These are phyloP conservation scores for Fusarium domesticum DNA, from an alignment of 2,329 filamentous ascomycete genomes.

Conservation along the genomic window DNA sequence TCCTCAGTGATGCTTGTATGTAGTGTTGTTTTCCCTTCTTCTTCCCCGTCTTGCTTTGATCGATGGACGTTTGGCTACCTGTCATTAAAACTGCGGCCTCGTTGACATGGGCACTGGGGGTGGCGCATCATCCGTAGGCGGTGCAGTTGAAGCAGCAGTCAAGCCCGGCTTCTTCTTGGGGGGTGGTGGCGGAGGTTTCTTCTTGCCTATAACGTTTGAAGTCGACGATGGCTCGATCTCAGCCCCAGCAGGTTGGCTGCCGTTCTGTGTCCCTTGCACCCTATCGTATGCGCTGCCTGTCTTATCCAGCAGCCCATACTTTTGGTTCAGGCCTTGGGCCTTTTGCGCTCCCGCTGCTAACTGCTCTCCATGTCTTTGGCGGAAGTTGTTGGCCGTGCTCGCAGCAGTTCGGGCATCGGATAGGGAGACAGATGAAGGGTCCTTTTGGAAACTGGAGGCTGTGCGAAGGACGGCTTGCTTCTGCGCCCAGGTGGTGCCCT, in stretches of 20 bases:
- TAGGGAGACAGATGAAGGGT: slow-evolving; percentile 60
- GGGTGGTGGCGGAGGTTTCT: slow-evolving; percentile 53
- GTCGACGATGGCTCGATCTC: slow-evolving; percentile 10
- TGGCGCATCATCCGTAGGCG: slow-evolving; percentile 35
- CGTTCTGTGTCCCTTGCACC: slow-evolving; percentile 16
- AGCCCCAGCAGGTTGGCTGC: slow-evolving; percentile 6
- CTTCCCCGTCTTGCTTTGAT: slow-evolving; percentile 4
- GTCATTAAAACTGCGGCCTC: slow-evolving; percentile 43
- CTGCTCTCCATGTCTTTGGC: slow-evolving; percentile 67
- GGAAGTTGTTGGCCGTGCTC: slow-evolving; percentile 64
- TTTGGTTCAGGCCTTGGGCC: slow-evolving; percentile 58
- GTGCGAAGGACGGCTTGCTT: slow-evolving; percentile 63
- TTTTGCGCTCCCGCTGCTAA: slow-evolving; percentile 57
- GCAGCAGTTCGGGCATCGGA: slow-evolving; percentile 57
- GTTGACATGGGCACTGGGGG: slow-evolving; percentile 54
- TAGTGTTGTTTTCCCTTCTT: too few species aligned
- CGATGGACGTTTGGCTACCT: background rate
- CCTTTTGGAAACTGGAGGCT: slow-evolving; percentile 55
- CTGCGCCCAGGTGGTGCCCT: slow-evolving; percentile 62
- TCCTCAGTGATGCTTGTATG: too few species aligned
- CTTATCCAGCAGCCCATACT: slow-evolving; percentile 53
- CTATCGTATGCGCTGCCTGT: slow-evolving; percentile 29
- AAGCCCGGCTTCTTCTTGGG: slow-evolving; percentile 51
- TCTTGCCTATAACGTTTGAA: slow-evolving; percentile 40
- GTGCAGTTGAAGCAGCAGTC: slow-evolving; percentile 8